Evolutionary conservation across 768 basidiomycete genomes (phyloP), one percentile per base, ranked within the genome.

Genomic region (Mycena rosella): DNA sequence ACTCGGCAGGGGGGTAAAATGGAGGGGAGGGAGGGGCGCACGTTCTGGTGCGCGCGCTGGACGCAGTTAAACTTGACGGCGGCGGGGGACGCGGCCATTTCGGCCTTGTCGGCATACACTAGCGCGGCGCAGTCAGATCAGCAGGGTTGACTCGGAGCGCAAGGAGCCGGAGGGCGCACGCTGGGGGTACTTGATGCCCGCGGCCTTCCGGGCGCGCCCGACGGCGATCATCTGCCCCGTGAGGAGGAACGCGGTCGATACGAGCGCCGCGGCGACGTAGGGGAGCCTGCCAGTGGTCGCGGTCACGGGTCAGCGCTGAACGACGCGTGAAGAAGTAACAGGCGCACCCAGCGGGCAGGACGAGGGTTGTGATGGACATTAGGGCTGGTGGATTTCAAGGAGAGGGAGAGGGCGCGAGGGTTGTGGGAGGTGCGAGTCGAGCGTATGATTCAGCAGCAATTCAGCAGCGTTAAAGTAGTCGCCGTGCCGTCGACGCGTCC

Each of bases 71-170:
- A 80, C 29, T 67, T 66, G 7, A 73, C 45, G 0, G 81, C 81
- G 0, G 73, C 75, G 11, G 44, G 60, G 20, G 77, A 78, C 6
- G 72, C 67, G 17, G 65, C 72, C 2, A 73, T 75, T 36, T 80
- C 78, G 0, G 75, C 73, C 47, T 78, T 78, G 24, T 82, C 81
- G 15, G 81, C 81, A 61, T 81, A 81, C 32, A 77, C 77, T 77
- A n/a, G n/a, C n/a, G n/a, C n/a, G n/a, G n/a, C n/a, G n/a, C n/a
- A n/a, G n/a, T n/a, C n/a, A n/a, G n/a, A n/a, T n/a, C n/a, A n/a
- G n/a, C n/a, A n/a, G n/a, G n/a, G n/a, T n/a, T n/a, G n/a, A n/a
- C n/a, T n/a, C n/a, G n/a, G n/a, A n/a, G n/a, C n/a, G n/a, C n/a
- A n/a, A n/a, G n/a, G n/a, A n/a, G n/a, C n/a, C n/a, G n/a, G n/a